Base-by-base conservation (phyloP, 2,329 filamentous ascomycete species). In the Ophiostoma sp. region DNA sequence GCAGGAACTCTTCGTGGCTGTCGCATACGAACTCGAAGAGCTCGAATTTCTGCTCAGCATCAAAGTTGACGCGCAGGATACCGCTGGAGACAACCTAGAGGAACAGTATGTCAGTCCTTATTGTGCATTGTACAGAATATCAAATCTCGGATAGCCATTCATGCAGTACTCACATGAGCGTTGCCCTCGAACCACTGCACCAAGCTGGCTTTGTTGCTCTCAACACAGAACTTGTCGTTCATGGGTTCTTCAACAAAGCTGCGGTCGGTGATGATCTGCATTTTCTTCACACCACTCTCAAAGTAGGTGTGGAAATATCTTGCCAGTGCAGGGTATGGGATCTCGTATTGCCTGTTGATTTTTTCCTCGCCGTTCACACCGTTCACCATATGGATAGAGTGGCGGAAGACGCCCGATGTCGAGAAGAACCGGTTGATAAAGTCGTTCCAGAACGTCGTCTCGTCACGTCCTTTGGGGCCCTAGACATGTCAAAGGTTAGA, bases 231-330 rank as follows among this genome's bases (percentile, higher is more conserved):
- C 63, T 86, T 87, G 64, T 89, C 87, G 68, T 84, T 85, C 1
- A 84, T 81, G 9, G 82, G 79, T 66, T 81, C 82, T 71, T 89
- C 86, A 0, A 78, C 78, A 1, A 80, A 82, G 2, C 82, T 82
- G 74, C 87, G 88, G 73, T 96, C 93, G 74, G 96, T 84, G 36
- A 93, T 87, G 76, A 98, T 85, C 76, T 97, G 92, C 73, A 98
- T 91, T 67, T 88, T 91, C 73, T 86, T 89, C 68, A 97, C 88
- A 6, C 93, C 93, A 70, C 92, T 94, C 69, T 89, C 89, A 76
- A 95, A 97, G 74, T 96, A 90, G 0, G 92, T 93, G 74, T 90
- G 87, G 76, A 97, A 97, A 77, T 95, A 98, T 74, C 94, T 88
- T 45, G 94, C 87, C 63, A 99, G 82, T 0, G 91, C 91, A 3